Conservation (phyloP, 352 stramenopile species). For the Plasmopara viticola region DNA sequence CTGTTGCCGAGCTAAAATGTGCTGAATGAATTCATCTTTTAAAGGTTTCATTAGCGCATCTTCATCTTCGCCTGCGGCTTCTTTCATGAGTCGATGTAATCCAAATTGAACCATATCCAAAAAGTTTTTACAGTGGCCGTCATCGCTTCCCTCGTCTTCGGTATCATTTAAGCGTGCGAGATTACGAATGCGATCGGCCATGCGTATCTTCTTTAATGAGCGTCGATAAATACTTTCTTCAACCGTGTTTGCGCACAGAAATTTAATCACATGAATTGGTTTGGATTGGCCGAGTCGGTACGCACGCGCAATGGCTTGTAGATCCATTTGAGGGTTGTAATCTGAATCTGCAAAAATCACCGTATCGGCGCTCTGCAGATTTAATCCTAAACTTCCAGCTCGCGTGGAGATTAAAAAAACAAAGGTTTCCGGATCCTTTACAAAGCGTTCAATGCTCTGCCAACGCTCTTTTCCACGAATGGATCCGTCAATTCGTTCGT, state of each 20-base stretch:
- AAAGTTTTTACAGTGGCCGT: slow-evolving; percentile 39
- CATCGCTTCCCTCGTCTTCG: slow-evolving; percentile 25
- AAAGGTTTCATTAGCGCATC: slow-evolving; percentile 39
- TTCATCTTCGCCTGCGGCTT: slow-evolving; percentile 21
- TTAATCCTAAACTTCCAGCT: slow-evolving; percentile 62
- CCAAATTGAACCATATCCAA: slow-evolving; percentile 74
- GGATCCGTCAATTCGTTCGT: slow-evolving; percentile 73
- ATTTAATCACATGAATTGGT: slow-evolving; percentile 74
- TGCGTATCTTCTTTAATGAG: slow-evolving; percentile 58
- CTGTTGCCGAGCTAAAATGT: slow-evolving; percentile 33
- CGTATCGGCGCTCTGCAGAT: slow-evolving; percentile 75
- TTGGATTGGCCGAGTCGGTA: slow-evolving; percentile 73
- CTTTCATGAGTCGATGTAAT: slow-evolving; percentile 58
- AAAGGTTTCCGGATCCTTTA: slow-evolving; percentile 86
- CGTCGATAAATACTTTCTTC: slow-evolving; percentile 78
- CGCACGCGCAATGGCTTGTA: slow-evolving; percentile 63
- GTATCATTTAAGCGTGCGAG: slow-evolving; percentile 33
- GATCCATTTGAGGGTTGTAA: slow-evolving; percentile 70
- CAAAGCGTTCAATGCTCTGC: slow-evolving; percentile 78
- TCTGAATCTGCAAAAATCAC: slow-evolving; percentile 78
- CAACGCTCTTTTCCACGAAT: slow-evolving; percentile 71
- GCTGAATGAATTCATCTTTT: slow-evolving; percentile 48
- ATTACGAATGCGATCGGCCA: slow-evolving; percentile 67
- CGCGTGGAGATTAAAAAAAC: slow-evolving; percentile 74
- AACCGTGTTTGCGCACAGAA: slow-evolving; percentile 65